Conservation (phyloP, 2,329 filamentous ascomycete genomes). For the Aspergillus felis region DNA sequence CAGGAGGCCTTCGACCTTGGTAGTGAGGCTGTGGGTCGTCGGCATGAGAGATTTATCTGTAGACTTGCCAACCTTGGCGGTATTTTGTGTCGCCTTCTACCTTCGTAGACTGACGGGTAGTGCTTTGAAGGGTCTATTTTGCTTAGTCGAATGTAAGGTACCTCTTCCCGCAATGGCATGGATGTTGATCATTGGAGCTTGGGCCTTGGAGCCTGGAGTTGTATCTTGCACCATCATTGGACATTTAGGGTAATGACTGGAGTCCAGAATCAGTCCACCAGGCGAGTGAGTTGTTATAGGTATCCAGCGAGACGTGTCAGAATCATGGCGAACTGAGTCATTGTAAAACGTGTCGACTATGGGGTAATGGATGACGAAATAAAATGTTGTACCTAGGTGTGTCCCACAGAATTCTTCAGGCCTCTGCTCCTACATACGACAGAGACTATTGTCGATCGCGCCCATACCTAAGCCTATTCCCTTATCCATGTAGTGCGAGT, state of each 20-base stretch:
- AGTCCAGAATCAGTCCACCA: not conserved
- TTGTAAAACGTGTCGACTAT: not conserved
- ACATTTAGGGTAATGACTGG: too few species aligned
- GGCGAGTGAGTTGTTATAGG: not conserved
- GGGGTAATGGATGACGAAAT: not conserved
- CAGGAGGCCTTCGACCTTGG: not conserved
- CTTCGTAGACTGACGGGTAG: too few species aligned
- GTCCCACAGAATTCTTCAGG: not conserved
- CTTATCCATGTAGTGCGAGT: not conserved
- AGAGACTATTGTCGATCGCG: not conserved
- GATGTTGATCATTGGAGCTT: not conserved
- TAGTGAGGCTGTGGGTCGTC: not conserved
- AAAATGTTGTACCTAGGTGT: not conserved
- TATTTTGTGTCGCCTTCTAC: not conserved
- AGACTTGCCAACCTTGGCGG: not conserved
- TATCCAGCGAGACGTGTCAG: not conserved
- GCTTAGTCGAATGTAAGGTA: not conserved
- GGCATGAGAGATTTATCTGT: not conserved
- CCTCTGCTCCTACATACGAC: not conserved
- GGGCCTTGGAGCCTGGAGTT: not conserved
- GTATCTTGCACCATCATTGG: too few species aligned
- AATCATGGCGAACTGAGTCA: not conserved
- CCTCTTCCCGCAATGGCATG: not conserved
- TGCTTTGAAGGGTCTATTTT: too few species aligned
- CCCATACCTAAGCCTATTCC: not conserved